phyloP scores from a whole-genome alignment of 1,139 yeast genomes.

The Suhomyces anneliseae region DNA sequence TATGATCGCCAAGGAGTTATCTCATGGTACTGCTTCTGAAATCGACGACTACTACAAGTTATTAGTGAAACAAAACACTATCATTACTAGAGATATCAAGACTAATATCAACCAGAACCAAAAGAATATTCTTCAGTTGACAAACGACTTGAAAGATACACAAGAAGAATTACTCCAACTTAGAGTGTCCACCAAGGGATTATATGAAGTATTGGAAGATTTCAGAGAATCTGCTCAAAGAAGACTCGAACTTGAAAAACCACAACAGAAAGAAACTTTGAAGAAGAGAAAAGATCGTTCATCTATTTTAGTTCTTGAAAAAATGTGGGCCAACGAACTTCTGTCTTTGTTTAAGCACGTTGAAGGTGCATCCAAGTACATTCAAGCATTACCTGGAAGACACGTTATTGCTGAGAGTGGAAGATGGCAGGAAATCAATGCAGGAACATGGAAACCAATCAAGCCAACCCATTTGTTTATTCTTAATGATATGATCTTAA shows the following conservation, averaged over 20 bases:
- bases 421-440: conserved; percentile 84
- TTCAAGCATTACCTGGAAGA: conserved; percentile 77
- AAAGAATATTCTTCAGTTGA: conserved; percentile 67
- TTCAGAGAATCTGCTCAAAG: conserved; percentile 71
- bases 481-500: conserved; percentile 71
- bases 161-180: conserved; percentile 63
- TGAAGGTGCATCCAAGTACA: conserved; percentile 83
- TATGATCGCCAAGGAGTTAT: conserved; percentile 54
- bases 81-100: conserved; percentile 65
- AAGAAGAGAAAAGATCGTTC: conserved; percentile 54
- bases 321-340: conserved; percentile 78
- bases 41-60: conserved; percentile 70
- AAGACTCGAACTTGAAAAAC: conserved; percentile 46
- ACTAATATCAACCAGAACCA: conserved; percentile 69
- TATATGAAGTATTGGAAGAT: conserved; percentile 63
- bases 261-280: conserved; percentile 14
- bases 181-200: conserved; percentile 59
- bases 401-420: conserved; percentile 80
- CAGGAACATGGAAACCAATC: conserved; percentile 82
- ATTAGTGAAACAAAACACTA: conserved; percentile 51
- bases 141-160: conserved; percentile 62
- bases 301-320: conserved; percentile 70
- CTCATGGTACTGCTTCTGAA: conserved; percentile 70
- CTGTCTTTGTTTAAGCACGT: conserved; percentile 75
- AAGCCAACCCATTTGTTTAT: conserved; percentile 76